Percentiles rank a stretch among this genome's conserved stretches.
These are phyloP conservation scores for Purpureocillium takamizusanense DNA, from an alignment of 2,329 filamentous ascomycete species.

Conservation along the genomic window DNA sequence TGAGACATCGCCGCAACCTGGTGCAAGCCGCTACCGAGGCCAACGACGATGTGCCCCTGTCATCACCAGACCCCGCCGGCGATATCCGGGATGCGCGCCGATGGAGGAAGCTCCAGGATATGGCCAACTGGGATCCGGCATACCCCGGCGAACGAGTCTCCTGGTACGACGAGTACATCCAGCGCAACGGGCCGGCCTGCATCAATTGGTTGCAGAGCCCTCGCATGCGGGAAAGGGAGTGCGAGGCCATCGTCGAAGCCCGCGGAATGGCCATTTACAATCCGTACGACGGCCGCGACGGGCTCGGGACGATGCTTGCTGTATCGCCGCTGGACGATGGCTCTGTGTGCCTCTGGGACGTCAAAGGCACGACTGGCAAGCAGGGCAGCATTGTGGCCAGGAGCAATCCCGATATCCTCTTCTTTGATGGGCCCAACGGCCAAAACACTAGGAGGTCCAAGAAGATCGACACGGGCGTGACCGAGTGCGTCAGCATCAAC, in stretches of 20 bases:
- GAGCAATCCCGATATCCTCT: constrained; percentile 60
- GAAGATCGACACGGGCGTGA: constrained; percentile 62
- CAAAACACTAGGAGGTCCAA: constrained; percentile 42
- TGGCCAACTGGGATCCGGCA: constrained; percentile 77
- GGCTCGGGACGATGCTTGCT: constrained; percentile 39
- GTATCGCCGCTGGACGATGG: constrained; percentile 79
- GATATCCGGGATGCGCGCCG: not conserved
- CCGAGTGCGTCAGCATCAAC: constrained; percentile 78
- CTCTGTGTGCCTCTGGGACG: constrained; percentile 80
- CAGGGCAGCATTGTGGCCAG: constrained; percentile 56
- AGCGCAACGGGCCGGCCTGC: constrained; percentile 64
- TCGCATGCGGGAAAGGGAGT: constrained; percentile 27
- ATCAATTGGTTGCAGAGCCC: constrained; percentile 71
- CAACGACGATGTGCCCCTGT: constrained; percentile 10
- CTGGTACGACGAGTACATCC: constrained; percentile 87
- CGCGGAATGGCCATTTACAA: constrained; percentile 63
- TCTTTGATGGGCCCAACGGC: constrained; percentile 38
- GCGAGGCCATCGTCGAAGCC: constrained; percentile 49
- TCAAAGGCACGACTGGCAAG: constrained; percentile 43
- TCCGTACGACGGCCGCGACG: constrained; percentile 39
- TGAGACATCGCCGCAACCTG: constrained; percentile 33
- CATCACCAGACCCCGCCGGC: no score
- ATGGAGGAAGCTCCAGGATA: constrained; percentile 35
- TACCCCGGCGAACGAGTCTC: constrained; percentile 63
- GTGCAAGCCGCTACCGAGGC: constrained; percentile 14